Base-by-base conservation (phyloP, 225 moss, liverwort and hornwort species). In the Neckera pumila region DNA sequence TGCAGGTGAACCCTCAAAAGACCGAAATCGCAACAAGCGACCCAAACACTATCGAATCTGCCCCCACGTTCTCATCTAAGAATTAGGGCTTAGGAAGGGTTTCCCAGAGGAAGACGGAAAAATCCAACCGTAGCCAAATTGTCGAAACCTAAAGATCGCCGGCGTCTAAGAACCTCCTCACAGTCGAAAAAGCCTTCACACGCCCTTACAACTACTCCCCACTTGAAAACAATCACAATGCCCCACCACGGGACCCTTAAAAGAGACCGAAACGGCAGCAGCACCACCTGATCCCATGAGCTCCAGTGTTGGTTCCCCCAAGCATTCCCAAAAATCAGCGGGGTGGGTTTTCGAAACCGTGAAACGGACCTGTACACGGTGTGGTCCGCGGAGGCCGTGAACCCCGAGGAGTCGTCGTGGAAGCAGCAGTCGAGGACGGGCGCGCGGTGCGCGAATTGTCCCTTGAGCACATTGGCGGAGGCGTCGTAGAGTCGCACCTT, bases 401-500 rank as follows among this genome's bases (percentile, higher is more conserved):
- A 99, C 27, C 96, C 98, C 25, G 98, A 99, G 53, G 96, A 93
- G 91, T 99, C 98, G 73, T 99, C 98, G 83, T 99, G 97, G 87
- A 99, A 99, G 92, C 98, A 99, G 94, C 98, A 99, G 88, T 99
- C 98, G 76, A 99, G 90, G 7, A 97, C 98, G 57, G 97, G 96
- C n/a, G 95, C 96, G 74, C 95, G 93, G 79, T 98, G 98, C 45
- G 92, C 80, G 74, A 97, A 98, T 90, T 96, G 93, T 12, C 98
- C 98, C 92, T 97, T 98, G 83, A 98, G 90, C 54, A 97, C 95
- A 79, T 98, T 97, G 84, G 96, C 93, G 79, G 96, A 96, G 40
- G 98, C 98, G 87, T 98, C 98, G 92, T 97, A 98, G 72, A 98
- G 93, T 45, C 98, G 92, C 79, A 98, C 95, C 90, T 95, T 98